Conservation (phyloP, 306 rosid species). For the Cucurbita argyrosperma region DNA sequence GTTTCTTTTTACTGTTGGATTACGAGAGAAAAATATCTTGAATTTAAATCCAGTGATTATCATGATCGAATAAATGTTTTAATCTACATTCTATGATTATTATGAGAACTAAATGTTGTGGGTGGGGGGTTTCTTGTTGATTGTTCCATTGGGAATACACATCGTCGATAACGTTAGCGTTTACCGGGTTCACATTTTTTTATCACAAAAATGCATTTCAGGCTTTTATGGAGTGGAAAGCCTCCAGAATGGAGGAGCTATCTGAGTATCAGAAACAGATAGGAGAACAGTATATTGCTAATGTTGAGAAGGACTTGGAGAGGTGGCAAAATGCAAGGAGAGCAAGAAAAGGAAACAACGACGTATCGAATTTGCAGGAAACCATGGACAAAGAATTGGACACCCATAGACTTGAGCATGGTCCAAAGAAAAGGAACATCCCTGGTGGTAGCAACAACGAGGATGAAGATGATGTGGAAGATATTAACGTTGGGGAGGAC, state of each 20-base stretch:
- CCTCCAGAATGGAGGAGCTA: constrained; percentile 79
- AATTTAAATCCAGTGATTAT: too few relatives aligned
- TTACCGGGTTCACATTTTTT: not conserved
- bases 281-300: constrained; percentile 74
- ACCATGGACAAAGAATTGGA: constrained; percentile 98
- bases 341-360: constrained; percentile 46
- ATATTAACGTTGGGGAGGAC: constrained; percentile 76
- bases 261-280: constrained; percentile 70
- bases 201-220: constrained; percentile 13
- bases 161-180: not conserved
- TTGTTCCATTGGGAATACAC: not conserved
- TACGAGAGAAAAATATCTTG: too few relatives aligned
- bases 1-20: too few relatives aligned
- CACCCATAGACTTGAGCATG: constrained; percentile 95
- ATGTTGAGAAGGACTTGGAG: constrained; percentile 85
- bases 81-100: too few relatives aligned
- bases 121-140: not conserved
- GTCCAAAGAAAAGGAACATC: constrained; percentile 87
- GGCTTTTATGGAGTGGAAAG: constrained; percentile 79
- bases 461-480: constrained; percentile 87
- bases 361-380: constrained; percentile 71
- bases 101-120: not conserved
- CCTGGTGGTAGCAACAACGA: constrained; percentile 64
- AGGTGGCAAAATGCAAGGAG: constrained; percentile 93
- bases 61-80: too few relatives aligned